Evolutionary conservation across 2,329 filamentous ascomycete species (phyloP), one percentile per base, ranked within the genome.

Genomic region (Ophiostoma tasmaniense): DNA sequence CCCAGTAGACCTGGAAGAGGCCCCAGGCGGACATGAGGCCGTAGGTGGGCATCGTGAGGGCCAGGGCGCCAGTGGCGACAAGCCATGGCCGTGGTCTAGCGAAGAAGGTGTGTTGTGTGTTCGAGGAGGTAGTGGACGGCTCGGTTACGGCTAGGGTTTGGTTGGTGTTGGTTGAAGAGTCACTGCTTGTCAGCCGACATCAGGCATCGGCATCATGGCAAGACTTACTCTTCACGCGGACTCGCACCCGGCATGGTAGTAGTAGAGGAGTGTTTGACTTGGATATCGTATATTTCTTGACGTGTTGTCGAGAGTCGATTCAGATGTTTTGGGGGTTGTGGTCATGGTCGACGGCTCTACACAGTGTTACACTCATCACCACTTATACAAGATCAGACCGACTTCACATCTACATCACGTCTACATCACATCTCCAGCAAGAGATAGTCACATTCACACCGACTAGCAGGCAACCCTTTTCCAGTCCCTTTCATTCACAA

Each of bases 1-100:
- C 68, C 74, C 74, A 76, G 71, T 76, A 73, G 2, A 75, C 73
- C 66, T 74, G 74, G 68, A 77, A 75, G 8, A 77, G 72, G 1
- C 75, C 74, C 69, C 75, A 73, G 65, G 72, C 73, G 66, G 73
- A 75, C 66, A 77, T 73, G 5, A 77, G 72, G 1, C 75, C 74
- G 68, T 75, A 73, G 52, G 75, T 74, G 17, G 75, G 71, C 30
- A 75, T 70, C 8, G 72, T 73, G 14, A 76, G 68, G 14, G 39
- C 62, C 39, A 68, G 50, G 50, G 50, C 22, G 50, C 50, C 50
- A 10, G 50, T 22, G 8, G 50, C 50, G n/a, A 55, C 50, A 1
- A 55, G n/a, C 50, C 50, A 55, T 22, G 50, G 50, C 22, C 50
- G 17, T 28, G 8, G 50, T 13, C 0, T 25, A n/a, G 5, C 6